Evolutionary conservation across 2,329 filamentous ascomycete genomes (phyloP).

Genomic region (Cryphonectria radicalis): DNA sequence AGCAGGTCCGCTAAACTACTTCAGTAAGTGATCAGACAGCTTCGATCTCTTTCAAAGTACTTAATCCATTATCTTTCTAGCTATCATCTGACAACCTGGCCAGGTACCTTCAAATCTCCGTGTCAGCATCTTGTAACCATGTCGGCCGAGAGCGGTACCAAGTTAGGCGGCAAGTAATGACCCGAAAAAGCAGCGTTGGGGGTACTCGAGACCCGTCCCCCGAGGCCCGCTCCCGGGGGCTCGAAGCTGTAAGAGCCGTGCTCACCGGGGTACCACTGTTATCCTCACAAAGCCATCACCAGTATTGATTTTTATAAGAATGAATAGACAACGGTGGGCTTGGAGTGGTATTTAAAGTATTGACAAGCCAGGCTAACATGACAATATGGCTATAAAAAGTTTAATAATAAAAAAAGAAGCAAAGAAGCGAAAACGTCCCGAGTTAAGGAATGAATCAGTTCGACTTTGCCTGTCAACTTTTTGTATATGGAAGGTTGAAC

Average conservation of each 20-base stretch:
- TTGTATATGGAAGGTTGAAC: background rate
- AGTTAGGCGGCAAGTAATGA: background rate
- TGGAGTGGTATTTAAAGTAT: background rate
- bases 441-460: background rate
- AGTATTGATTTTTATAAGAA: background rate
- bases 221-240: background rate
- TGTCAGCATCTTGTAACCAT: background rate
- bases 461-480: too few relatives aligned
- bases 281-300: background rate
- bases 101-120: background rate
- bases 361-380: background rate
- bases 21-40: background rate
- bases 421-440: background rate
- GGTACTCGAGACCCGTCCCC: background rate
- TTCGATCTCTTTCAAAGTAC: background rate
- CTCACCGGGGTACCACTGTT: background rate
- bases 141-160: background rate
- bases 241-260: background rate
- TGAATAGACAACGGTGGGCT: background rate
- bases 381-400: background rate
- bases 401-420: too few relatives aligned
- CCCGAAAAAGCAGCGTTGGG: background rate
- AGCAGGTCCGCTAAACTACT: background rate
- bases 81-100: background rate
- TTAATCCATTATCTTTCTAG: background rate